Percentiles rank a stretch among this genome's conserved stretches.
Evolutionary conservation across 805 yeast species (phyloP).

Genomic region (Kuraishia hungarica): DNA sequence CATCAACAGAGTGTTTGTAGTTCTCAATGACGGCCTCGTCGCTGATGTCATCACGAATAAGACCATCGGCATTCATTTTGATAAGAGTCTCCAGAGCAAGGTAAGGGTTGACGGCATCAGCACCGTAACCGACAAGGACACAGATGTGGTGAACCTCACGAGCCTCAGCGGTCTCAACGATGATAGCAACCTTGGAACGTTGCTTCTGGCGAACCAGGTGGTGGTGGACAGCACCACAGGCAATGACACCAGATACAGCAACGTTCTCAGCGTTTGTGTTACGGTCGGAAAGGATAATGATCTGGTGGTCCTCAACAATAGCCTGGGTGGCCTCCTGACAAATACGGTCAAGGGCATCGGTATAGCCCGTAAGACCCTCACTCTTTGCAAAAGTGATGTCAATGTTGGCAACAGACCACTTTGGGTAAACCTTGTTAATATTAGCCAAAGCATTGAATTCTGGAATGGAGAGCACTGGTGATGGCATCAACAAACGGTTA

Average conservation of each 20-base stretch:
- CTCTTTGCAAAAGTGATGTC: conserved; percentile 83
- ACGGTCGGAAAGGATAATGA: conserved; percentile 72
- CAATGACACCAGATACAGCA: conserved; percentile 80
- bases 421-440: conserved; percentile 68
- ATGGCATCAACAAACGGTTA: conserved; percentile 71
- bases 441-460: conserved; percentile 72
- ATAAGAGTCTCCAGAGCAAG: conserved; percentile 83
- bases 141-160: conserved; percentile 96
- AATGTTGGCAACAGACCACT: conserved; percentile 75
- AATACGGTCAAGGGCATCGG: conserved; percentile 74
- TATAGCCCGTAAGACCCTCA: conserved; percentile 83
- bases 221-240: conserved; percentile 96
- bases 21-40: conserved; percentile 60
- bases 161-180: conserved; percentile 94
- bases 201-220: conserved; percentile 92
- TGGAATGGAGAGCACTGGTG: conserved; percentile 71
- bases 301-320: conserved; percentile 64
- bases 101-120: conserved; percentile 93
- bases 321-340: conserved; percentile 85
- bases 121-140: conserved; percentile 93
- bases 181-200: conserved; percentile 88
- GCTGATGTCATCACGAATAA: conserved; percentile 47
- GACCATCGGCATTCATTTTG: conserved; percentile 74
- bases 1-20: conserved; percentile 78
- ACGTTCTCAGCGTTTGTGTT: conserved; percentile 49